Evolutionary conservation across 805 yeast species (phyloP).

Genomic region (Suhomyces pyralidae): DNA sequence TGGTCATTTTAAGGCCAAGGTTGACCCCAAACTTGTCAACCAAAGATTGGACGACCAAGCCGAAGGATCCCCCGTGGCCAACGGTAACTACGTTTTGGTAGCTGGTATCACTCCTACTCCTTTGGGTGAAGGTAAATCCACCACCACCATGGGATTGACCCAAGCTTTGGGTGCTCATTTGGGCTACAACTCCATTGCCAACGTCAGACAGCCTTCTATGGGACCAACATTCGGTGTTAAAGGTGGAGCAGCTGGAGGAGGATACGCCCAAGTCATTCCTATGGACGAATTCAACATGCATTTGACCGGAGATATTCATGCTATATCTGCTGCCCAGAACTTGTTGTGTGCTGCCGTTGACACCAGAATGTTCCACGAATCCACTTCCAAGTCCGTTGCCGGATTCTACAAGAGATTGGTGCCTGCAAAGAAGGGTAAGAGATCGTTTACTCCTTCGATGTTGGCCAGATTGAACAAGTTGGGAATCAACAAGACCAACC

Average conservation of each 20-base stretch:
- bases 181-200: constrained; percentile 67
- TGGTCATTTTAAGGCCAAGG: constrained; percentile 77
- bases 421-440: constrained; percentile 67
- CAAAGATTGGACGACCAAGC: constrained; percentile 55
- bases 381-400: constrained; percentile 65
- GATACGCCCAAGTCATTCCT: constrained; percentile 82
- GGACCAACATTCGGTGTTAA: constrained; percentile 87
- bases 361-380: constrained; percentile 81
- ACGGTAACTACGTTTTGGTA: constrained; percentile 72
- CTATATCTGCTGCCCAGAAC: constrained; percentile 79
- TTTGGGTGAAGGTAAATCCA: constrained; percentile 81
- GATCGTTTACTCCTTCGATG: constrained; percentile 69
- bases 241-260: constrained; percentile 93
- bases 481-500: constrained; percentile 67
- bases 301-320: constrained; percentile 83
- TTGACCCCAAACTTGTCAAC: constrained; percentile 43
- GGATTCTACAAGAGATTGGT: constrained; percentile 76
- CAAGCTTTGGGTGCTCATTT: constrained; percentile 80
- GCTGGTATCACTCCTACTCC: constrained; percentile 88
- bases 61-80: constrained; percentile 58
- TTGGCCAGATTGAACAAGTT: constrained; percentile 61
- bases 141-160: constrained; percentile 79
- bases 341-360: constrained; percentile 82
- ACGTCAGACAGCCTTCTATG: constrained; percentile 85
- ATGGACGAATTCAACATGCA: constrained; percentile 89